Conservation (phyloP, 371 early-diverging fungal species). For the Catenaria anguillulae region DNA sequence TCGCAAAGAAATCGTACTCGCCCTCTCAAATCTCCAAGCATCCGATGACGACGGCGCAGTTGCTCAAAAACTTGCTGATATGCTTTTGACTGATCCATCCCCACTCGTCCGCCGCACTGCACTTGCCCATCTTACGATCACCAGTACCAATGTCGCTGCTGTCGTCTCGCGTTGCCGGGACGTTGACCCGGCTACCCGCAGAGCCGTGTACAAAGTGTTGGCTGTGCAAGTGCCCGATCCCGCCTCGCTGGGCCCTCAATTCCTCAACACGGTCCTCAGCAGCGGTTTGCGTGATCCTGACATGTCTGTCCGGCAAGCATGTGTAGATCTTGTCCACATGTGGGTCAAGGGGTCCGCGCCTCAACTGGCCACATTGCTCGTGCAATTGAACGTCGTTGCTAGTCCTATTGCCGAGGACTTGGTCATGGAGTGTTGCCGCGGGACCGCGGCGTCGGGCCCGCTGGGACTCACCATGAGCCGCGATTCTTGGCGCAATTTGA, state of each 20-base stretch:
- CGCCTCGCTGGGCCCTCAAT: neutral
- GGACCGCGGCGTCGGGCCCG: neutral
- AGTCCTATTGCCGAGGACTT: neutral
- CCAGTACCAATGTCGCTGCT: neutral
- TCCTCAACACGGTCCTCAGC: neutral
- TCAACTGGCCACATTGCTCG: neutral
- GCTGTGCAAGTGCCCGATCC: neutral
- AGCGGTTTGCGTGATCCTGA: neutral
- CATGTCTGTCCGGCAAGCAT: neutral
- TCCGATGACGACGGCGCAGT: neutral
- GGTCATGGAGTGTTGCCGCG: neutral
- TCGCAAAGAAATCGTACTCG: neutral
- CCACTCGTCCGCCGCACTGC: neutral
- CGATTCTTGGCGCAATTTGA: neutral
- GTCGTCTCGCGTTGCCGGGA: constrained; percentile 2
- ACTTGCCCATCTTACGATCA: neutral
- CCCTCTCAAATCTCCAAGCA: neutral
- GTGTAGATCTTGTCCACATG: neutral
- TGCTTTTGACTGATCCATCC: neutral
- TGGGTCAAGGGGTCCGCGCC: neutral
- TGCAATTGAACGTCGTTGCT: neutral
- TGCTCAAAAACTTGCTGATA: neutral
- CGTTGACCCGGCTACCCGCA: constrained; percentile 1
- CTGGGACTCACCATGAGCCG: neutral
- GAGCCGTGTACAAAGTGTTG: neutral